These are phyloP conservation scores for Mortierella sp. DNA, from an alignment of 371 early-diverging fungal genomes.

Conservation along the genomic window DNA sequence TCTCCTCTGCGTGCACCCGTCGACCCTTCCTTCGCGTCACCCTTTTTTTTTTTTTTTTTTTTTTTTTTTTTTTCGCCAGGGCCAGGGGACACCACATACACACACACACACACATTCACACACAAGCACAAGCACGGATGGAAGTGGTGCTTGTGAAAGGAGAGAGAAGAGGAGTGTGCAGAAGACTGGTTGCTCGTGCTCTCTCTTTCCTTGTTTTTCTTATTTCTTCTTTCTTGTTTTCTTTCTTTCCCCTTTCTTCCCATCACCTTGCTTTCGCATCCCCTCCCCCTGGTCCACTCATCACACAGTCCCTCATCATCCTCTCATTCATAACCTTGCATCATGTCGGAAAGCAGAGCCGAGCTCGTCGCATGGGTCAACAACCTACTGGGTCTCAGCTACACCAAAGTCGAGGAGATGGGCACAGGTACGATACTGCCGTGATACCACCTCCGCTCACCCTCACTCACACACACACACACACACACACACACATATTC, in stretches of 20 bases:
- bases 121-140: neutral
- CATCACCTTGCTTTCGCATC: neutral
- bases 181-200: neutral
- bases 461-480: no score
- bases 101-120: neutral
- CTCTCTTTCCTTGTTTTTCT: neutral
- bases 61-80: slow-evolving; percentile 5
- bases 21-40: slow-evolving; percentile 3
- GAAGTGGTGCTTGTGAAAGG: neutral
- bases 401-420: slow-evolving; percentile 93
- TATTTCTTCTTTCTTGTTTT: neutral
- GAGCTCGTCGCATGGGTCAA: slow-evolving; percentile 95
- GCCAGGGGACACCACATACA: slow-evolving; percentile 9
- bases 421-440: slow-evolving; percentile 87
- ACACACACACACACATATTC: no score
- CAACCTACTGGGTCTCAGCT: slow-evolving; percentile 85
- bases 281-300: neutral
- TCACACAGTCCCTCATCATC: neutral
- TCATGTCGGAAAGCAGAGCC: slow-evolving; percentile 84
- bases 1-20: neutral
- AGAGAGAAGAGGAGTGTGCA: neutral
- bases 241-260: slow-evolving; percentile 9
- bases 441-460: neutral
- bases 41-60: slow-evolving; percentile 5
- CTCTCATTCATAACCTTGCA: slow-evolving; percentile 3